phyloP scores from a whole-genome alignment of 148 eudicot genomes.

The Rhododendron vialii region DNA sequence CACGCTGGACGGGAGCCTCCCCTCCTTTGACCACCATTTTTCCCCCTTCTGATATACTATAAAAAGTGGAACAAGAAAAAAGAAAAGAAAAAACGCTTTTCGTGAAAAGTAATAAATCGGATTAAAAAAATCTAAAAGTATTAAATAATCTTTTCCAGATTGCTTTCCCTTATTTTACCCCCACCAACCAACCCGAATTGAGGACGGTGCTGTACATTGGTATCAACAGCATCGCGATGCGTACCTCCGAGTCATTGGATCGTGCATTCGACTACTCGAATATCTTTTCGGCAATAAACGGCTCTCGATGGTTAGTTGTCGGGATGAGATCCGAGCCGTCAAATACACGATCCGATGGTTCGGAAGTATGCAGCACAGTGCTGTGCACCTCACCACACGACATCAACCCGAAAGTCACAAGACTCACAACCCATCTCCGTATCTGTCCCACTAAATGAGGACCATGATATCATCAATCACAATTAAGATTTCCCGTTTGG shows the following conservation, averaged over 20 bases:
- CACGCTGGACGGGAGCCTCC: too few relatives aligned
- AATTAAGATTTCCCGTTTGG: background rate
- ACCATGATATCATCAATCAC: background rate
- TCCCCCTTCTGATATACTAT: background rate
- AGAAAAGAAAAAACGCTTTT: background rate
- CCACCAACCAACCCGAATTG: background rate
- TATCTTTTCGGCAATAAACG: too few relatives aligned
- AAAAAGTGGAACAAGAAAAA: background rate
- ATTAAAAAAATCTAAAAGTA: too few relatives aligned
- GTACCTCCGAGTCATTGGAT: accelerated
- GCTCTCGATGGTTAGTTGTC: too few relatives aligned
- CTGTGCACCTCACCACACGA: accelerated
- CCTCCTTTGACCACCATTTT: background rate
- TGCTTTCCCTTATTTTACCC: background rate
- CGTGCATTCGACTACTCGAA: too few relatives aligned
- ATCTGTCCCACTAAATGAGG: background rate
- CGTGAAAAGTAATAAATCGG: background rate
- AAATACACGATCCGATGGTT: too few relatives aligned
- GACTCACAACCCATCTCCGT: background rate
- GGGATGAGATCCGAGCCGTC: too few relatives aligned
- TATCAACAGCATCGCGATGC: accelerated
- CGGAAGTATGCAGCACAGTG: accelerated
- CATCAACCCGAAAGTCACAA: too few relatives aligned
- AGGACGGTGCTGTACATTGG: too few relatives aligned
- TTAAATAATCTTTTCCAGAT: background rate